Percentiles rank a stretch among this genome's conserved stretches.
These are phyloP conservation scores for Epicoccum sorghinum DNA, from an alignment of 2,329 filamentous ascomycete genomes.

Conservation along the genomic window DNA sequence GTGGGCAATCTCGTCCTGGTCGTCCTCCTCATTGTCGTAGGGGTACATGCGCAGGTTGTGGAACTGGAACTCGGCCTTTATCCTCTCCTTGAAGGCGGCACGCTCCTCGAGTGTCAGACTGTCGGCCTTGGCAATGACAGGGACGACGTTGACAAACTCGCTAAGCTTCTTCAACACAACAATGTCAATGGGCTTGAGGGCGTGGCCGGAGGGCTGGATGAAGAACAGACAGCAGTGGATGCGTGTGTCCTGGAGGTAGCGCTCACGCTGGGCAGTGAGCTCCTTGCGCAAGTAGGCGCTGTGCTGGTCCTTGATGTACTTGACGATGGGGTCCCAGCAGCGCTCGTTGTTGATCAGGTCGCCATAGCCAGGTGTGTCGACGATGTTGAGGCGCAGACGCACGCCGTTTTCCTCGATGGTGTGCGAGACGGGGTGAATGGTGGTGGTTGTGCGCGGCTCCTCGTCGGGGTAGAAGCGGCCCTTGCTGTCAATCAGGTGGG, in stretches of 20 bases:
- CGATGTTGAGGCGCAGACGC: conserved; percentile 95
- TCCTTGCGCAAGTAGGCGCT: conserved; percentile 99
- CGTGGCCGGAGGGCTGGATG: conserved; percentile 97
- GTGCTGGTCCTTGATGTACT: conserved; percentile 99
- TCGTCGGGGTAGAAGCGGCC: conserved; percentile 92
- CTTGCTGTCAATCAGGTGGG: conserved; percentile 98
- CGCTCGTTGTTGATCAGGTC: conserved; percentile 99
- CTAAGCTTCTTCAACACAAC: conserved; percentile 99
- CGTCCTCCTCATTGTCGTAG: conserved; percentile 98
- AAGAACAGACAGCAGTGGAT: conserved; percentile 99
- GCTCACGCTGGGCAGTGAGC: conserved; percentile 97
- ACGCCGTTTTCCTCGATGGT: conserved; percentile 99
- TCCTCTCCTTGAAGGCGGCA: conserved; percentile 92
- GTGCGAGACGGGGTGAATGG: conserved; percentile 97
- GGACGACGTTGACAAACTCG: conserved; percentile 98
- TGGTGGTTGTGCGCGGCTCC: conserved; percentile 91
- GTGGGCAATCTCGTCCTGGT: conserved; percentile 91
- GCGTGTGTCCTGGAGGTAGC: conserved; percentile 98
- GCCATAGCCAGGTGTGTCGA: conserved; percentile 97
- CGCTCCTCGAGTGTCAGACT: conserved; percentile 95
- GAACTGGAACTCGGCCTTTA: conserved; percentile 99
- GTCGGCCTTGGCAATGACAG: conserved; percentile 98
- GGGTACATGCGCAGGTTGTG: conserved; percentile 99
- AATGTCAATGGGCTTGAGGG: conserved; percentile 98
- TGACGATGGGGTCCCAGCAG: conserved; percentile 99